Conservation (phyloP, 2,329 filamentous ascomycete genomes). For the Xylaria sp. region DNA sequence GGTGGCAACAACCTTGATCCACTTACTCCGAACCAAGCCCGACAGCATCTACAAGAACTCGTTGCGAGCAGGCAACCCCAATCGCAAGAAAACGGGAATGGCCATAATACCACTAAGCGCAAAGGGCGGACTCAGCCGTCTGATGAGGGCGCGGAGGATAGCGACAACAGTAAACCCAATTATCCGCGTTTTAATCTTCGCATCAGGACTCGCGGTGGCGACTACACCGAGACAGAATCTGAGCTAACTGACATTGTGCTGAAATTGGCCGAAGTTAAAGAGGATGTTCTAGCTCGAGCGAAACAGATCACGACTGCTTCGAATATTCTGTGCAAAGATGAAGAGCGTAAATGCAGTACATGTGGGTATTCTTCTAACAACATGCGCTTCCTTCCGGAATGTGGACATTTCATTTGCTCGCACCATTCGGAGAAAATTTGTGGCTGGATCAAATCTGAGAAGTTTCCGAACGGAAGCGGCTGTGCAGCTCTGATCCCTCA, state of each 20-base stretch:
- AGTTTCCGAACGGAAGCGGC: slow-evolving; percentile 26
- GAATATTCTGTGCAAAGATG: slow-evolving; percentile 13
- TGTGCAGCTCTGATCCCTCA: slow-evolving; percentile 23
- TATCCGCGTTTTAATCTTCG: slow-evolving; percentile 15
- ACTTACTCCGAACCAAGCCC: neutral
- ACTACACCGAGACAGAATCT: slow-evolving; percentile 40
- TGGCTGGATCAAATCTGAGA: slow-evolving; percentile 33
- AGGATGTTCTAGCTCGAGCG: slow-evolving; percentile 30
- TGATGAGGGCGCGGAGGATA: neutral
- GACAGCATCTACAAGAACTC: neutral
- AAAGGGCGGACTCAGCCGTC: neutral
- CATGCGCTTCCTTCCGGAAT: slow-evolving; percentile 42
- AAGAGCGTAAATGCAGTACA: slow-evolving; percentile 23
- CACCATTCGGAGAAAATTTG: slow-evolving; percentile 36
- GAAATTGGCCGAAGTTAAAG: slow-evolving; percentile 31
- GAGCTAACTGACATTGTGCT: slow-evolving; percentile 39
- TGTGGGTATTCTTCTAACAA: slow-evolving; percentile 27
- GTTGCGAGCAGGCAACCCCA: neutral
- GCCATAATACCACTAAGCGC: neutral
- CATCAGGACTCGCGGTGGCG: slow-evolving; percentile 36
- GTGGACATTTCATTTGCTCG: slow-evolving; percentile 47
- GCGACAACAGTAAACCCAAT: neutral
- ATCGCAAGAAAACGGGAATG: neutral
- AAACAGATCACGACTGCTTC: slow-evolving; percentile 36
- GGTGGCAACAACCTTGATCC: neutral